Conservation (phyloP, 345 rosid species). For the Kernera saxatilis region DNA sequence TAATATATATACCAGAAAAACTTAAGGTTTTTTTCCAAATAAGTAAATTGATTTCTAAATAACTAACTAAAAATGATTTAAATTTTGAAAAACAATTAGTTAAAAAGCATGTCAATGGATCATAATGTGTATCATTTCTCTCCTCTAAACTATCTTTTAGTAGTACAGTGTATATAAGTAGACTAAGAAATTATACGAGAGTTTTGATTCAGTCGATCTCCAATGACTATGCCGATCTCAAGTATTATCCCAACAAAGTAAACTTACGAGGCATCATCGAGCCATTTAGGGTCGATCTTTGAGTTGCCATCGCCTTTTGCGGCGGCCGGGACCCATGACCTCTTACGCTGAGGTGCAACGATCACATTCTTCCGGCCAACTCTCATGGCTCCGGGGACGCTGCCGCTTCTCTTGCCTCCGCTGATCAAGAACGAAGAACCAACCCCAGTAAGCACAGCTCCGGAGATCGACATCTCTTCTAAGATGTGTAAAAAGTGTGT, state of each 20-base stretch:
- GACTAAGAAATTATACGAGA: not conserved
- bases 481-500: not conserved
- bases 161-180: not conserved
- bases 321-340: constrained; percentile 1
- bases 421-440: constrained; percentile 8
- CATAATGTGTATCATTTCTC: not conserved
- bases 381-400: not conserved
- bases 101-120: not conserved
- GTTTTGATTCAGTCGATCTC: not conserved
- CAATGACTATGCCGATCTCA: not conserved
- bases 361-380: constrained; percentile 8
- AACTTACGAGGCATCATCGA: constrained; percentile 30
- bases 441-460: constrained; percentile 18
- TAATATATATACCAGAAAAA: no score
- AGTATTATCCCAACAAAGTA: not conserved
- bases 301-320: constrained; percentile 9
- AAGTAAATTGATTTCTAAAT: not conserved
- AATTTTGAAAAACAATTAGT: no score
- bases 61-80: not conserved
- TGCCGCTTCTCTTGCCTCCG: not conserved
- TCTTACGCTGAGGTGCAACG: constrained; percentile 10
- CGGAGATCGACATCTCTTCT: constrained; percentile 15
- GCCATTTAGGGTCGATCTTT: constrained; percentile 25
- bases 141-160: not conserved
- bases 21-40: no score